Evolutionary conservation across 2,329 filamentous ascomycete species (phyloP).

Genomic region (Pseudohalonectria lignicola): DNA sequence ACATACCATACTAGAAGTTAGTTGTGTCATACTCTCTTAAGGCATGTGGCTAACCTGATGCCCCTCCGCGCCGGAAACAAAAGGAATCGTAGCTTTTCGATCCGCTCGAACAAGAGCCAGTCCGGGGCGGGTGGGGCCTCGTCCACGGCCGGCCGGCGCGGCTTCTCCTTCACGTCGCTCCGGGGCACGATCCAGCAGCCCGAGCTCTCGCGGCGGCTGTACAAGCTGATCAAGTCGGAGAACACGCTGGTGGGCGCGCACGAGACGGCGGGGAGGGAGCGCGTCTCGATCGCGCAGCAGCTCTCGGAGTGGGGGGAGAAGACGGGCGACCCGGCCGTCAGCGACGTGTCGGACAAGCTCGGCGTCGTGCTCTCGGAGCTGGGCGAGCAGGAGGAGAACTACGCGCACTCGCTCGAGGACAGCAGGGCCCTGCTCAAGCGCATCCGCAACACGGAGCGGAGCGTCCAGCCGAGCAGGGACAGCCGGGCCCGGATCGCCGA

Average conservation of each 20-base stretch:
- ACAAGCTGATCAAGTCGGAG: constrained; percentile 87
- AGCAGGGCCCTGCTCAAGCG: constrained; percentile 74
- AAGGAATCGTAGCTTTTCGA: constrained; percentile 65
- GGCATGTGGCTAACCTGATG: no score
- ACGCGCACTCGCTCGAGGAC: constrained; percentile 80
- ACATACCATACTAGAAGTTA: no score
- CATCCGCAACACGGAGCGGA: constrained; percentile 90
- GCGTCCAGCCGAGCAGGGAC: constrained; percentile 85
- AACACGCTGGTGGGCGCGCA: constrained; percentile 80
- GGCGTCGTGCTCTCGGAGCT: constrained; percentile 87
- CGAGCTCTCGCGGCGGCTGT: constrained; percentile 80
- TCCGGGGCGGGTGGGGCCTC: constrained; percentile 26
- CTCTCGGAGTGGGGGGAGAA: constrained; percentile 95
- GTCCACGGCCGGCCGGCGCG: constrained; percentile 31
- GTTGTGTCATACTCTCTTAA: no score
- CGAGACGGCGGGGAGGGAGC: constrained; percentile 76
- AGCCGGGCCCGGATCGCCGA: constrained; percentile 80
- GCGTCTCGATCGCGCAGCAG: constrained; percentile 74
- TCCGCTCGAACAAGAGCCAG: constrained; percentile 49
- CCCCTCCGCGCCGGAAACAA: no score
- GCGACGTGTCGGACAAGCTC: constrained; percentile 89
- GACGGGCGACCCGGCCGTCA: constrained; percentile 76
- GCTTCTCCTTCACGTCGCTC: constrained; percentile 78
- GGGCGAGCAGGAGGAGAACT: constrained; percentile 84
- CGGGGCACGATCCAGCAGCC: constrained; percentile 79